These are phyloP conservation scores for Rhodocollybia butyracea DNA, from an alignment of 768 basidiomycete genomes.

Conservation along the genomic window DNA sequence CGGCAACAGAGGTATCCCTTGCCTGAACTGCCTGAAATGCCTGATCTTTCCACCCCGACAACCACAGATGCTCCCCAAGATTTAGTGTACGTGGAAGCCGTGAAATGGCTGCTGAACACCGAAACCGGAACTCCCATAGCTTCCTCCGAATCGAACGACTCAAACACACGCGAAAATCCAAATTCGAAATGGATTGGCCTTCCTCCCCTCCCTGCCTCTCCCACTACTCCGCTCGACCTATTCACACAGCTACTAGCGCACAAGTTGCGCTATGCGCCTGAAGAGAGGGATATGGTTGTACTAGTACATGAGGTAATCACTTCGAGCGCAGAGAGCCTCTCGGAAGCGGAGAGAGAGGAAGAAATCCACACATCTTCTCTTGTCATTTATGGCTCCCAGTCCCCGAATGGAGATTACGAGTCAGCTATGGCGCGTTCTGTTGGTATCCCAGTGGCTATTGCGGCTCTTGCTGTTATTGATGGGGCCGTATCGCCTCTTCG, in stretches of 20 bases:
- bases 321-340: background rate
- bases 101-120: slow-evolving; percentile 45
- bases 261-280: slow-evolving; percentile 62
- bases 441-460: slow-evolving; percentile 84
- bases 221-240: slow-evolving; percentile 61
- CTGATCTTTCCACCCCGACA: background rate
- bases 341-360: slow-evolving; percentile 19
- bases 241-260: slow-evolving; percentile 71
- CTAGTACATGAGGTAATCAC: slow-evolving; percentile 78
- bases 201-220: slow-evolving; percentile 33
- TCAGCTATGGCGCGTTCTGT: slow-evolving; percentile 93
- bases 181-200: background rate
- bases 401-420: slow-evolving; percentile 32
- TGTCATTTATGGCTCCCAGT: slow-evolving; percentile 48
- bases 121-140: slow-evolving; percentile 13
- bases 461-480: slow-evolving; percentile 68
- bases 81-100: slow-evolving; percentile 18
- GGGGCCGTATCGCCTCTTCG: slow-evolving; percentile 26
- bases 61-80: background rate
- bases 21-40: slow-evolving; percentile 34
- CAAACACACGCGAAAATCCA: no score
- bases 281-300: slow-evolving; percentile 85
- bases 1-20: background rate
- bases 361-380: slow-evolving; percentile 68
- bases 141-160: no score